Evolutionary conservation across 1,284 basidiomycete genomes (phyloP).

Genomic region (Pascua sp.): DNA sequence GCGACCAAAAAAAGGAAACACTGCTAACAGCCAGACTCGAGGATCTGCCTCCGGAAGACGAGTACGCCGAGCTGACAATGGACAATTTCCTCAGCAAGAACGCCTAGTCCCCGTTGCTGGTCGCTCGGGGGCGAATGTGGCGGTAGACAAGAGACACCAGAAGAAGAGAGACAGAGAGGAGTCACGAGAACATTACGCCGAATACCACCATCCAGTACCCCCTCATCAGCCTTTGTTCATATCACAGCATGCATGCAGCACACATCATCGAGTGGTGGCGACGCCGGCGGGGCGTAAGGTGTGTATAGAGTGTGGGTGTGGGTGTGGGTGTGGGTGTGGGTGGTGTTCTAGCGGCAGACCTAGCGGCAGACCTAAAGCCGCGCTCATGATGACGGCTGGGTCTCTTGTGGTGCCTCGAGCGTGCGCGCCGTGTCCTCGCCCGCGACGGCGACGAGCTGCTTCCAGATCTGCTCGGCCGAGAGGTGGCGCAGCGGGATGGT

Average conservation of each 20-base stretch:
- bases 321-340: not conserved
- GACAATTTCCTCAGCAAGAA: constrained; percentile 61
- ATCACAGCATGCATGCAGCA: constrained; percentile 17
- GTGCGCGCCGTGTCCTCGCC: not conserved
- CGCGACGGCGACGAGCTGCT: constrained; percentile 15
- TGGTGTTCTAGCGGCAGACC: not conserved
- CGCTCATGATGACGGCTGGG: not conserved
- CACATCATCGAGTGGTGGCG: not conserved
- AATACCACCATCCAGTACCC: constrained; percentile 4
- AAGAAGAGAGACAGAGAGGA: too few species aligned
- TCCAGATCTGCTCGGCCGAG: constrained; percentile 23
- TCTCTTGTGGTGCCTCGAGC: not conserved
- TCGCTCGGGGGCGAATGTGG: too few species aligned
- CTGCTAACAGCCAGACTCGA: constrained; percentile 57
- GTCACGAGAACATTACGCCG: too few species aligned
- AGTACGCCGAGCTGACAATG: constrained; percentile 80
- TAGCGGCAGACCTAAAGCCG: not conserved
- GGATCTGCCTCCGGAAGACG: constrained; percentile 81
- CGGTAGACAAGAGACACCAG: too few species aligned
- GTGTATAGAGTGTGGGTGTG: not conserved
- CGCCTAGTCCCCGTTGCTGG: constrained; percentile 5
- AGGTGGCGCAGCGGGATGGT: constrained; percentile 25
- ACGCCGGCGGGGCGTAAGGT: not conserved
- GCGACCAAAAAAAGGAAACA: not conserved
- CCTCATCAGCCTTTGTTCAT: constrained; percentile 4